Evolutionary conservation across 352 stramenopile genomes (phyloP), one percentile per base, ranked within the genome.

Genomic region (Phytophthora pluvialis): DNA sequence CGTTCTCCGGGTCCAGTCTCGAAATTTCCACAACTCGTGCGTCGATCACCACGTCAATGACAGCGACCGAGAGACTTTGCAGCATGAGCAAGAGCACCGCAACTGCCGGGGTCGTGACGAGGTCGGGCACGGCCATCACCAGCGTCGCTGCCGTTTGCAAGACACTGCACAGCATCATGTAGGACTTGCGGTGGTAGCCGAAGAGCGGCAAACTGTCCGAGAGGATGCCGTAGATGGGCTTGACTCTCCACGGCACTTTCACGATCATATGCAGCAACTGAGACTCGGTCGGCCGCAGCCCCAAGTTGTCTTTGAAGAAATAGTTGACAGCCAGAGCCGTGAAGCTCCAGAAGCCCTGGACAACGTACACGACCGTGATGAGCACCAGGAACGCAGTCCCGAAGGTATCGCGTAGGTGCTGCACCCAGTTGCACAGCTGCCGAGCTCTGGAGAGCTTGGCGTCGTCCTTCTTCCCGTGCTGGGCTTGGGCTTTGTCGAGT

Each of bases 41-140:
- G 78, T 99, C 97, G 33, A 97, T 97, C 12, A 99, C 95, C 1
- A 99, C 97, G 73, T 99, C 97, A 46, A 93, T 97, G 21, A 98
- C 83, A n/a, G 97, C 93, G 25, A 98, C 86, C n/a, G 90, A 91
- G 16, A 95, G 78, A 58, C 81, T 98, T 35, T 89, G 89, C 15
- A 98, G 39, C 25, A 95, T 83, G n/a, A 94, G 64, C 53, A 89
- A 75, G 6, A 83, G 55, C 2, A 91, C 69, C 1, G 86, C 75
- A 5, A 81, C 68, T 2, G 80, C 53, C 8, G 82, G 64, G 0
- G 81, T 91, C 16, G 77, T 80, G 51, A 92, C 83, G 3, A 76
- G 62, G 16, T 85, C 67, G 1, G 81, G 83, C 0, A 91, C 60
- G 13, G 85, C 79, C 36, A 94, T 61, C 3, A 71, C 40, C 1